Base-by-base conservation (phyloP, 2,329 filamentous ascomycete genomes). In the Helminthosporium solani region DNA sequence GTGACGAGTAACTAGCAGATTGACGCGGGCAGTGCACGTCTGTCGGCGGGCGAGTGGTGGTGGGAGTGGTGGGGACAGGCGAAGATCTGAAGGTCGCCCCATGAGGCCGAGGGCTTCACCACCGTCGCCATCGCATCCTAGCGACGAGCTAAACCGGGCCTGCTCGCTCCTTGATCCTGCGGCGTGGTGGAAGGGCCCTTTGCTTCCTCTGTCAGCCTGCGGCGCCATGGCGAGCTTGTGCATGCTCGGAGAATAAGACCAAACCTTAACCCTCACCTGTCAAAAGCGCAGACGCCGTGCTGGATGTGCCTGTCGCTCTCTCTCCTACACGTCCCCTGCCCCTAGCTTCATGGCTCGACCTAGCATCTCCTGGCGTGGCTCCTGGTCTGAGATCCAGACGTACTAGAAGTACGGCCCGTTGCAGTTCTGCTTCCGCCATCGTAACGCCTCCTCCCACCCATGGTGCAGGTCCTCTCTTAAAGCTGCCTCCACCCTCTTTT, bases 321-420 rank as follows among this genome's bases (percentile, higher is more conserved):
- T 7, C 27, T 27, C 38, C 16, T 50, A 57, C 51, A 49, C 49
- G 52, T 53, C 60, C 53, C 50, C 21, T 25, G 23, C 23, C 34
- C 3, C 27, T 33, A 38, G 16, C 52, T 59, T 51, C 60, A 47
- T 49, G 49, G 54, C 50, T 61, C 56, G 53, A 57, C 60, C 62
- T 56, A 52, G 58, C 60, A 57, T 55, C 55, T 54, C 57, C 59
- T 61, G 62, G 52, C 51, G 44, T 49, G 40, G 27, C 54, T 47
- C 47, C 57, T 58, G 46, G 51, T 49, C 60, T 60, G 57, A 62
- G 58, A 53, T 53, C 41, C 49, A 49, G 44, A 47, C 56, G 63
- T 63, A 61, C 51, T 56, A 58, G 49, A 63, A 58, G 58, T 56
- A 68, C 67, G 66, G 67, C 65, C 67, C 67, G 67, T 68, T 70